These are phyloP conservation scores for Phytophthora tentaculata DNA, from an alignment of 352 stramenopile genomes.

Conservation along the genomic window DNA sequence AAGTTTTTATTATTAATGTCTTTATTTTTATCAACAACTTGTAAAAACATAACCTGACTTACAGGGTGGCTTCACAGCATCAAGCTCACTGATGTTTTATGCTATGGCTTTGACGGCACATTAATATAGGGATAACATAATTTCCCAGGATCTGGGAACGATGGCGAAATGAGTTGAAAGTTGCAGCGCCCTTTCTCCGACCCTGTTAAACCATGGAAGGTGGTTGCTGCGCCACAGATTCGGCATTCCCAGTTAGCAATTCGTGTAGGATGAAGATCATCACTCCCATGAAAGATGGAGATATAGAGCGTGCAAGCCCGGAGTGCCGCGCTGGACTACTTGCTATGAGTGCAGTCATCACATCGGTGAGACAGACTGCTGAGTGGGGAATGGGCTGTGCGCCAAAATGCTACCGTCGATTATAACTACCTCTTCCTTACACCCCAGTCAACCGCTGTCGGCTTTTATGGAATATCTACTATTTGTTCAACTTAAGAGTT, in stretches of 20 bases:
- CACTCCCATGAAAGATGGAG: not conserved
- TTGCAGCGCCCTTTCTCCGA: not conserved
- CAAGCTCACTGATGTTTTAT: not conserved
- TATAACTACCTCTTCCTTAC: constrained; percentile 9
- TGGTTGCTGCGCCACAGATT: not conserved
- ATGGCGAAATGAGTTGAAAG: not conserved
- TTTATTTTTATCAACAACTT: not conserved
- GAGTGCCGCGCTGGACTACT: not conserved
- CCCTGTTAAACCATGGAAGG: not conserved
- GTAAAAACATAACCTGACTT: too few species aligned
- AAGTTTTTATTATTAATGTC: not conserved
- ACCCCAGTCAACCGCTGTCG: not conserved
- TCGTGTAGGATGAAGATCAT: not conserved
- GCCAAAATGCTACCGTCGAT: not conserved
- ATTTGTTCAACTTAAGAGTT: constrained; percentile 16
- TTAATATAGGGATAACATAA: not conserved
- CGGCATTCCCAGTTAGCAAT: not conserved
- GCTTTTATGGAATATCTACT: constrained; percentile 4
- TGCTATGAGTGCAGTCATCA: not conserved
- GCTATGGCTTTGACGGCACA: not conserved
- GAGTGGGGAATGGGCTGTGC: not conserved
- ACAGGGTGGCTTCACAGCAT: not conserved
- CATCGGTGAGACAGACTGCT: not conserved
- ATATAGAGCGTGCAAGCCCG: not conserved
- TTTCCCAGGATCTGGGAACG: not conserved